A percentile compares a stretch with the other conserved stretches of the same genome.
phyloP scores from a whole-genome alignment of 495 filamentous ascomycete genomes.

The Penicillium angulare region DNA sequence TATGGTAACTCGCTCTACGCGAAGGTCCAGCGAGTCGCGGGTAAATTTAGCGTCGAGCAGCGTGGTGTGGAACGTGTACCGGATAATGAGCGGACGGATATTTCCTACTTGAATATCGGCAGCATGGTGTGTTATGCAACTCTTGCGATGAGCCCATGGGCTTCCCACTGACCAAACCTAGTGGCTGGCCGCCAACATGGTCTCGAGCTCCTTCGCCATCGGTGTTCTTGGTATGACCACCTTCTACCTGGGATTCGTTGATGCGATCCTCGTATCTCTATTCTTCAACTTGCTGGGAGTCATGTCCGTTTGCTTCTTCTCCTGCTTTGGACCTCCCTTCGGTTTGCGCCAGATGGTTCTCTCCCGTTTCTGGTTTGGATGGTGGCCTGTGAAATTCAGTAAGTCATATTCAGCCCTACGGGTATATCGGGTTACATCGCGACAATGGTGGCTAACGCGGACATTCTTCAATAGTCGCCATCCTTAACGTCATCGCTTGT shows the following conservation, averaged over 20 bases:
- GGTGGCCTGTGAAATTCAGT: slow-evolving; percentile 69
- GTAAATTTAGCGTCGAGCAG: slow-evolving; percentile 68
- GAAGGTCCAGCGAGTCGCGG: slow-evolving; percentile 67
- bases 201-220: slow-evolving; percentile 78
- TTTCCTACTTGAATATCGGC: slow-evolving; percentile 63
- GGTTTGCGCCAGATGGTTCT: slow-evolving; percentile 84
- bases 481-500: slow-evolving; percentile 75
- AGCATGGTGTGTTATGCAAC: slow-evolving; percentile 62
- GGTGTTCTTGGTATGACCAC: slow-evolving; percentile 67
- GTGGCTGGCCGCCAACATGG: slow-evolving; percentile 87
- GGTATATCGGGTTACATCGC: not conserved
- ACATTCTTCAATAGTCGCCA: slow-evolving; percentile 54
- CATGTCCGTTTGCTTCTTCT: slow-evolving; percentile 75
- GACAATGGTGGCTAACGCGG: slow-evolving; percentile 1
- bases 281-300: slow-evolving; percentile 79
- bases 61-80: slow-evolving; percentile 82
- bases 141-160: slow-evolving; percentile 5
- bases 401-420: slow-evolving; percentile 27
- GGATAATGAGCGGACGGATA: slow-evolving; percentile 67
- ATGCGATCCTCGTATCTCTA: slow-evolving; percentile 71
- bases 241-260: slow-evolving; percentile 71
- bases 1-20: slow-evolving; percentile 62
- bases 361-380: slow-evolving; percentile 81
- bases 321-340: slow-evolving; percentile 73
- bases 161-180: slow-evolving; percentile 38